Evolutionary conservation across 352 stramenopile species (phyloP), one percentile per base, ranked within the genome.

Genomic region (Phytophthora capsici): DNA sequence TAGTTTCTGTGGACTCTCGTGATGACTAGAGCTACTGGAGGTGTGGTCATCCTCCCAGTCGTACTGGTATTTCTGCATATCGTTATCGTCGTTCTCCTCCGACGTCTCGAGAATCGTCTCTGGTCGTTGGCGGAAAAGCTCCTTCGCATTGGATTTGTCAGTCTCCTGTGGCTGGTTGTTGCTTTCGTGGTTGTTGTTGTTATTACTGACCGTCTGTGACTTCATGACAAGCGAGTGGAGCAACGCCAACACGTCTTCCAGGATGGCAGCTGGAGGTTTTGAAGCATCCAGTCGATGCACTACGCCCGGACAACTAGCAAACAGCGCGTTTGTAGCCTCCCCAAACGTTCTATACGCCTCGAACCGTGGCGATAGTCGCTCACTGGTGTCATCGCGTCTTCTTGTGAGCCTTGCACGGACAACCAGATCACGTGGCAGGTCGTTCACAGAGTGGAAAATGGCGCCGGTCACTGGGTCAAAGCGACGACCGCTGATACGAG

Each of bases 341-440:
- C 82, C 82, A 52, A 91, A 86, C 40, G 67, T 72, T 2, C 64
- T 67, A 45, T 91, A 94, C 0, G 85, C 85, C 48, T 91, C 78
- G 30, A 94, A 82, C 16, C 85, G 78, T 14, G 85, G 76, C 3
- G 71, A 66, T 4, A 94, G 66, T 28, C 79, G 82, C 20, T 89
- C 83, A 8, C 65, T 55, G 1, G 61, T 66, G 57, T 94, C 85
- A 57, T 94, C 85, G 1, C 78, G 69, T 4, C 85, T 67, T 52
- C 73, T 75, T 3, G 77, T 85, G 17, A 94, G 73, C n/a, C 85
- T 72, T n/a, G 78, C 69, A 20, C 75, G 67, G 17, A 90, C 65
- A 4, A 56, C 34, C 4, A 69, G 20, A 8, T 91, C 81, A 8
- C 54, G 62, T 8, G 79, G 78, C n/a, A 84, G 59, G 14, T 78